Conservation (phyloP, 108 stramenopile species). For the Conticribra weissflogii region DNA sequence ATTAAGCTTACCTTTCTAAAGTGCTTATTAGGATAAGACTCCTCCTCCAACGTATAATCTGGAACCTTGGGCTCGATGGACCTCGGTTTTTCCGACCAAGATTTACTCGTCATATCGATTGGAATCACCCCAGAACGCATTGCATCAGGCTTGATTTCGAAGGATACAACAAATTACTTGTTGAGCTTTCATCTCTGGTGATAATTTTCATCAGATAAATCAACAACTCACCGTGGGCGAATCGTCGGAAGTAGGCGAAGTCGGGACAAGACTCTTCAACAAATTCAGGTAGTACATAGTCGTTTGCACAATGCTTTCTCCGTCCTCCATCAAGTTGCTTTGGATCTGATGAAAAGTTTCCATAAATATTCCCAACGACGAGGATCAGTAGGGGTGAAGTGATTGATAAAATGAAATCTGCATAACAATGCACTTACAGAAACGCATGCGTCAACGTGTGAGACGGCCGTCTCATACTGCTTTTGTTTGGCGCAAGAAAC, state of each 20-base stretch:
- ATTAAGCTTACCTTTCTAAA: not conserved
- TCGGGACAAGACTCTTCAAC: constrained; percentile 4
- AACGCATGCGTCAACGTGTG: constrained; percentile 16
- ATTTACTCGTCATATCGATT: not conserved
- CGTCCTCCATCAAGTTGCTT: constrained; percentile 18
- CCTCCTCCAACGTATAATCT: not conserved
- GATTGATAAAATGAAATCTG: no score
- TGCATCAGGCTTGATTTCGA: no score
- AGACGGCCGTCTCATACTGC: constrained; percentile 10
- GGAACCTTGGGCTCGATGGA: not conserved
- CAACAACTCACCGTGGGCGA: not conserved
- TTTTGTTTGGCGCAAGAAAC: constrained; percentile 27
- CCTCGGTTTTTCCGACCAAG: not conserved
- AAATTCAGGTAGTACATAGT: constrained; percentile 27
- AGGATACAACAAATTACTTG: not conserved
- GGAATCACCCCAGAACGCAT: not conserved
- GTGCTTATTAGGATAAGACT: not conserved
- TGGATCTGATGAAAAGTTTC: constrained; percentile 12
- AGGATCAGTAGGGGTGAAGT: no score
- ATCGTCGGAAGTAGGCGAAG: not conserved
- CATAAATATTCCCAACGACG: no score
- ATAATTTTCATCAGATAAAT: no score
- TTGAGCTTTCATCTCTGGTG: no score
- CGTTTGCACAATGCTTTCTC: constrained; percentile 8
- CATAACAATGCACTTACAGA: constrained; percentile 1